phyloP scores from a whole-genome alignment of 345 rosid species.

The Turritis glabra region DNA sequence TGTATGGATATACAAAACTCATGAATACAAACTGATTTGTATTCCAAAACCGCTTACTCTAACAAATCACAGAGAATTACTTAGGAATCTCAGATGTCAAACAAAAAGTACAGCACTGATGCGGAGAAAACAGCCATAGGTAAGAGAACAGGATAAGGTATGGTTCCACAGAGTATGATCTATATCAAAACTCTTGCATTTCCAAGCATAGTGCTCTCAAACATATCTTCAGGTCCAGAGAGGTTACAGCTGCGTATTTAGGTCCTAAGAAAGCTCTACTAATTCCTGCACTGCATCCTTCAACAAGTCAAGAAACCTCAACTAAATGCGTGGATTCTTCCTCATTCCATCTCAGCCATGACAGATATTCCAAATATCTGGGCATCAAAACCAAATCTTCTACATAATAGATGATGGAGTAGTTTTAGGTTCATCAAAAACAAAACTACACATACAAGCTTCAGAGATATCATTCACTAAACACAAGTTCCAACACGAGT shows the following conservation, averaged over 20 bases:
- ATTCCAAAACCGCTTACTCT: not conserved
- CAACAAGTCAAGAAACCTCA: slow-evolving; percentile 1
- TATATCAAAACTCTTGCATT: not conserved
- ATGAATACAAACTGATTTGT: not conserved
- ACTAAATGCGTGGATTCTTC: not conserved
- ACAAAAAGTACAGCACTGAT: not conserved
- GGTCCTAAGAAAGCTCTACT: slow-evolving; percentile 9
- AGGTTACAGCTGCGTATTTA: not conserved
- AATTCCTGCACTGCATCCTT: slow-evolving; percentile 2
- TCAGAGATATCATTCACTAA: not conserved
- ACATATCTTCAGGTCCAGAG: not conserved
- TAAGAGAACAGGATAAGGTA: not conserved
- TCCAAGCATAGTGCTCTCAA: not conserved
- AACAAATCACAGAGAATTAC: not conserved
- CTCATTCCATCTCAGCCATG: not conserved
- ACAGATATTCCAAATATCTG: not conserved
- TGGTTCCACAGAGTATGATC: not conserved
- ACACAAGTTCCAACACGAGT: slow-evolving; percentile 14
- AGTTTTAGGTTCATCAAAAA: not conserved
- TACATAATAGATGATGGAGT: not conserved
- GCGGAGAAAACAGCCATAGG: slow-evolving; percentile 6
- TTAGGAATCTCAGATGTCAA: not conserved
- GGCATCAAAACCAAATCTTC: not conserved
- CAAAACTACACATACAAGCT: not conserved
- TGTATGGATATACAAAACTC: not conserved